Evolutionary conservation across 805 yeast genomes (phyloP).

Genomic region (Candida mattraensis): DNA sequence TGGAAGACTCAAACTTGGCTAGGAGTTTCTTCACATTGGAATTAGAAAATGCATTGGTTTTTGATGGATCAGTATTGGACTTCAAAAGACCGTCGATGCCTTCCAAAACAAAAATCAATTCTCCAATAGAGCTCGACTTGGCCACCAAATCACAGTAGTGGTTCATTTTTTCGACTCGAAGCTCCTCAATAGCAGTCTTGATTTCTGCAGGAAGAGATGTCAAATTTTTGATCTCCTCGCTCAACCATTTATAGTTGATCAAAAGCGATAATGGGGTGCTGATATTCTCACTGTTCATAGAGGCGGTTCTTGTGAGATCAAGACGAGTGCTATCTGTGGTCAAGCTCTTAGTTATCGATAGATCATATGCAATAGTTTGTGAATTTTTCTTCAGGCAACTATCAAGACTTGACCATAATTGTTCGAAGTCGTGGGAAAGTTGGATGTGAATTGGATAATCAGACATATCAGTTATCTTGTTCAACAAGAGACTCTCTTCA

Average conservation of each 20-base stretch:
- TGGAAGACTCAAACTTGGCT: slow-evolving; percentile 55
- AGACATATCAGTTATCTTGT: slow-evolving; percentile 12
- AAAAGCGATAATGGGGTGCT: slow-evolving; percentile 41
- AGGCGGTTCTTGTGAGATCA: slow-evolving; percentile 2
- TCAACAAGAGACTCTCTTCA: slow-evolving; percentile 30
- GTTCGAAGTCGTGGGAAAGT: slow-evolving; percentile 20
- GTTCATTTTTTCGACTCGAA: slow-evolving; percentile 34
- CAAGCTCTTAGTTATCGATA: slow-evolving; percentile 1
- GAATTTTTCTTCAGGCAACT: slow-evolving; percentile 15
- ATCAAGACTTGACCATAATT: slow-evolving; percentile 26
- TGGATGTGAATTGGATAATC: slow-evolving; percentile 18
- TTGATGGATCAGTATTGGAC: slow-evolving; percentile 47
- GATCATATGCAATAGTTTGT: slow-evolving; percentile 9
- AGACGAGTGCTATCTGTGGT: slow-evolving; percentile 9
- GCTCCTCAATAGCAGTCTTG: slow-evolving; percentile 32
- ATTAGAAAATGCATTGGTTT: slow-evolving; percentile 63
- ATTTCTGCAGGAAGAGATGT: slow-evolving; percentile 21
- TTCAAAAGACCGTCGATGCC: slow-evolving; percentile 56
- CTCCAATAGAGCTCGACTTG: slow-evolving; percentile 57
- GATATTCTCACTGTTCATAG: slow-evolving; percentile 7
- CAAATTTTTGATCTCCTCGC: slow-evolving; percentile 39
- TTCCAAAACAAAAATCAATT: slow-evolving; percentile 61
- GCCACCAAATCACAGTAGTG: slow-evolving; percentile 48
- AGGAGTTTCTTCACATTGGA: slow-evolving; percentile 59
- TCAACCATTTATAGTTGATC: slow-evolving; percentile 53